Conservation (phyloP, 164 flowering plant species). For the Liriodendron chinense region DNA sequence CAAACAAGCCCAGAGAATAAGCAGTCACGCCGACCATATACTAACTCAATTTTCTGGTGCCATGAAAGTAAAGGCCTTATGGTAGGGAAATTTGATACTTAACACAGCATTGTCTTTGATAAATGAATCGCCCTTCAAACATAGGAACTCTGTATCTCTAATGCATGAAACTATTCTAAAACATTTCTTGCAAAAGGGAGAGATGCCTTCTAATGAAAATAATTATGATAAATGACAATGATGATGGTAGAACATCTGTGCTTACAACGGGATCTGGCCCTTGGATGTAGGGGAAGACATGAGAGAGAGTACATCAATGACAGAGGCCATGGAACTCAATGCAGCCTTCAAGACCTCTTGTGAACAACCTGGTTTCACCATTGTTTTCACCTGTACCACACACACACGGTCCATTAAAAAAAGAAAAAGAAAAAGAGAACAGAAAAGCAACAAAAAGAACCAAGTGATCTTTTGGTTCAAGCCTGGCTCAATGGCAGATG, state of each 20-base stretch:
- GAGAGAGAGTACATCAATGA: slow-evolving; percentile 21
- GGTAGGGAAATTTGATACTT: too few species aligned
- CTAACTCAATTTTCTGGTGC: too few species aligned
- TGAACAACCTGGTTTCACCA: slow-evolving; percentile 41
- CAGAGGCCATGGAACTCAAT: slow-evolving; percentile 28
- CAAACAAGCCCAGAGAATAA: too few species aligned
- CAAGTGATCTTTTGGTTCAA: too few species aligned
- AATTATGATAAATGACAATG: neutral
- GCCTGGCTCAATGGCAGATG: too few species aligned
- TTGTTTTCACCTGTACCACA: slow-evolving; percentile 28
- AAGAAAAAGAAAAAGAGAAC: too few species aligned
- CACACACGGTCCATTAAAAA: neutral
- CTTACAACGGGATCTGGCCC: slow-evolving; percentile 22
- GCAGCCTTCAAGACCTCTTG: slow-evolving; percentile 36
- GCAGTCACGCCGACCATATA: too few species aligned
- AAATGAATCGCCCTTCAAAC: too few species aligned
- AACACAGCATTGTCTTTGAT: too few species aligned
- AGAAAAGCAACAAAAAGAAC: too few species aligned
- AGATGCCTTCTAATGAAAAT: neutral
- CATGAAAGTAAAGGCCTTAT: too few species aligned
- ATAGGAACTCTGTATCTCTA: neutral
- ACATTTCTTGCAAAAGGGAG: neutral
- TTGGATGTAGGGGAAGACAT: slow-evolving; percentile 17
- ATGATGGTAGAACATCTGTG: neutral
- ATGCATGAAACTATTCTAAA: neutral